Evolutionary conservation across 257 asterid genomes (phyloP).

Genomic region (Primulina tabacum): DNA sequence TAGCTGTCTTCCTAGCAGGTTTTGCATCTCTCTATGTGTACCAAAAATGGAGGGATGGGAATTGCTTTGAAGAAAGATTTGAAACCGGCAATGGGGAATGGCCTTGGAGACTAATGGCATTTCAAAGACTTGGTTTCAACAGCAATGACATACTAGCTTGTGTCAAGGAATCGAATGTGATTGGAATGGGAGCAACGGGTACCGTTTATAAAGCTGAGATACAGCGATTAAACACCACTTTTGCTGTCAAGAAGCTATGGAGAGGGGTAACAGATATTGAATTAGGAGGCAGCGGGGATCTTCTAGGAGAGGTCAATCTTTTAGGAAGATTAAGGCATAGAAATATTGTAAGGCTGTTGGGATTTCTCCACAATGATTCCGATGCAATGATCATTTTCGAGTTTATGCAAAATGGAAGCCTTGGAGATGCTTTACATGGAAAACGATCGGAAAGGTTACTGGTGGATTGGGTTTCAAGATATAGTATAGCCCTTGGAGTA

Average conservation of each 20-base stretch:
- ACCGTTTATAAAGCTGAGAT: slow-evolving; percentile 69
- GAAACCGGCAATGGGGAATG: slow-evolving; percentile 47
- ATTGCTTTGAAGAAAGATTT: slow-evolving; percentile 46
- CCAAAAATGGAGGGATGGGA: slow-evolving; percentile 51
- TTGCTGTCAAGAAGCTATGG: slow-evolving; percentile 85
- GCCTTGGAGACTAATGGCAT: slow-evolving; percentile 89
- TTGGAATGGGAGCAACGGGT: slow-evolving; percentile 82
- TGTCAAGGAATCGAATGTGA: slow-evolving; percentile 59
- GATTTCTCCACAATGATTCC: slow-evolving; percentile 40
- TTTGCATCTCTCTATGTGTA: slow-evolving; percentile 41
- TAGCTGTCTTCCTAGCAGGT: slow-evolving; percentile 42
- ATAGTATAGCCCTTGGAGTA: slow-evolving; percentile 51
- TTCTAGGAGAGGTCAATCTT: slow-evolving; percentile 65
- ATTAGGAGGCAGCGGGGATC: slow-evolving; percentile 50
- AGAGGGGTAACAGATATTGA: slow-evolving; percentile 53
- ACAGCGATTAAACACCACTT: slow-evolving; percentile 39
- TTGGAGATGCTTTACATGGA: slow-evolving; percentile 45
- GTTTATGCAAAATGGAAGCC: slow-evolving; percentile 51
- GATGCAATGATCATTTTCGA: slow-evolving; percentile 48
- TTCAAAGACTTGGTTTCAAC: slow-evolving; percentile 71
- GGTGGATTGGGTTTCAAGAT: slow-evolving; percentile 47
- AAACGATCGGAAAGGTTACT: slow-evolving; percentile 22
- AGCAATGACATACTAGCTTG: slow-evolving; percentile 63
- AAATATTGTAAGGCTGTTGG: slow-evolving; percentile 48
- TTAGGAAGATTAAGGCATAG: slow-evolving; percentile 53